Evolutionary conservation across 352 stramenopile genomes (phyloP), one percentile per base, ranked within the genome.

Genomic region (Pythium scleroteichum): DNA sequence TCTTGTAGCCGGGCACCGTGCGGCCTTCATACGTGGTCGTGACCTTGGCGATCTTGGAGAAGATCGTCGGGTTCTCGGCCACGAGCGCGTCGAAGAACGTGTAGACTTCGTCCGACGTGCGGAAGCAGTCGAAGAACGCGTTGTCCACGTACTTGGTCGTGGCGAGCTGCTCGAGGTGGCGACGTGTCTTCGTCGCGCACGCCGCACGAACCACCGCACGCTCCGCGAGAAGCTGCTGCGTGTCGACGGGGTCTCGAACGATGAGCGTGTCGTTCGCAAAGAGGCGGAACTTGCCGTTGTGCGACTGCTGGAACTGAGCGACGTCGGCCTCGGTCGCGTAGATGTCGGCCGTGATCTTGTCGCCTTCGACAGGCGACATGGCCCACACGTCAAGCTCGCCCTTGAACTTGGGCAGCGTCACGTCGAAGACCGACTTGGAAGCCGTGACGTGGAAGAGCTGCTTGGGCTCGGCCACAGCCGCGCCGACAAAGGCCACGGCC

Each of bases 111-210:
- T 59, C 59, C 2, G 40, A 22, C 40, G 50, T 59, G 27, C 64
- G 64, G 26, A 53, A 71, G 54, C 64, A 71, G 53, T 71, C 57
- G 42, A 71, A 71, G 53, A 71, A 71, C 3, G 51, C 58, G 38
- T 64, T 71, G 29, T 64, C 47, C 1, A 27, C 38, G 59, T 71
- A 71, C 48, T 57, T 62, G 44, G 27, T 50, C 14, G 44, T 32
- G 7, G 44, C 20, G 44, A 50, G 20, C 49, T 50, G 39, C 17
- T 52, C 19, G 17, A 65, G 29, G 47, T 65, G 57, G 20, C 41
- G 38, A 17, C 14, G 19, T 19, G 57, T 65, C 7, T 13, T n/a
- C 19, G 23, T 14, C 35, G 57, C 41, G 48, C 47, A 57, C 19
- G 57, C 22, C 14, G 57, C 57, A 3, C 12, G 17, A 2, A 52